A percentile compares a stretch with the other conserved stretches of the same genome.
These are phyloP conservation scores for Solanum gracilifrons DNA, from an alignment of 257 asterid species.

Conservation along the genomic window DNA sequence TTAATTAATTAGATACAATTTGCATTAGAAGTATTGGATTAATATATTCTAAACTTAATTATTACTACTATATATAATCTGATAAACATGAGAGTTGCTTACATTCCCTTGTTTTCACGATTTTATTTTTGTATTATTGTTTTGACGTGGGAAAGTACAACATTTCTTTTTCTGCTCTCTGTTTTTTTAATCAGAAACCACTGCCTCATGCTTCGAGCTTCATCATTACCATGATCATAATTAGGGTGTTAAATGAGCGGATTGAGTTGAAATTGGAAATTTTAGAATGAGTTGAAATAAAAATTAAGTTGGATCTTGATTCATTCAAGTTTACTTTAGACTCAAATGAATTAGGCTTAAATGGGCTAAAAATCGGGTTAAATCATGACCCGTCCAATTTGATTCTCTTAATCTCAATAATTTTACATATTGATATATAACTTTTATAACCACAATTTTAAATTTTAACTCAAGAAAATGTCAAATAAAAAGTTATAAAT, in stretches of 20 bases:
- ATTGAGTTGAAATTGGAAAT: fast-evolving
- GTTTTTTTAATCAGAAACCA: background rate
- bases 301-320: no score
- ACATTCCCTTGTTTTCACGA: background rate
- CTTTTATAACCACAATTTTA: no score
- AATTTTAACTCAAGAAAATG: no score
- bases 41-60: background rate
- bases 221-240: background rate
- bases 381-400: no score
- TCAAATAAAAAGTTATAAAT: no score
- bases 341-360: no score
- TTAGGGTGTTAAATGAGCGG: no score
- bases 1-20: background rate
- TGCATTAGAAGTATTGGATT: background rate
- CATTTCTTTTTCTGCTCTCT: background rate
- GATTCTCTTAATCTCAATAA: no score
- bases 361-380: no score
- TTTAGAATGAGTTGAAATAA: no score
- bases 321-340: no score
- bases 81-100: background rate
- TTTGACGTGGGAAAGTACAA: background rate
- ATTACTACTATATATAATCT: background rate
- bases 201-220: background rate
- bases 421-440: no score
- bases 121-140: background rate